Percentiles rank a stretch among this genome's conserved stretches.
These are phyloP conservation scores for Silene conica DNA, from an alignment of 148 eudicot genomes.

Conservation along the genomic window DNA sequence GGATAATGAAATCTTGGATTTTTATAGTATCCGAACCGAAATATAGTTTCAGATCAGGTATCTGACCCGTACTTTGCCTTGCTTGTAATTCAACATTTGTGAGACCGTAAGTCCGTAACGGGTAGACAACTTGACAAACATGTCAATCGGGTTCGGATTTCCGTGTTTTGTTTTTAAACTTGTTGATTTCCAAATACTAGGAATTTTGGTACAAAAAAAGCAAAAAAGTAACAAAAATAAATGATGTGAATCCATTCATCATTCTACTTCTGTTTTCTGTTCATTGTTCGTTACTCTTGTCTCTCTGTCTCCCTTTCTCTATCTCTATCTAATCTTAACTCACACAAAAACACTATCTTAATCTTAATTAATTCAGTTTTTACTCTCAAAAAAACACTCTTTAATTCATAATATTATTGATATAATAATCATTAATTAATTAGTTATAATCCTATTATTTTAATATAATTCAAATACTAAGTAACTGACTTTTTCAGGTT, in stretches of 20 bases:
- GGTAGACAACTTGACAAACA: too few relatives aligned
- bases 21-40: too few relatives aligned
- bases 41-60: too few relatives aligned
- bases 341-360: constrained; percentile 3
- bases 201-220: too few relatives aligned
- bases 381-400: constrained; percentile 15
- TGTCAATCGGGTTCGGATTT: too few relatives aligned
- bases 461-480: not conserved
- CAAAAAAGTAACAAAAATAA: too few relatives aligned
- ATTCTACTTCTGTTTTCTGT: constrained; percentile 1
- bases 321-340: not conserved
- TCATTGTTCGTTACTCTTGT: constrained; percentile 7
- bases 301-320: not conserved
- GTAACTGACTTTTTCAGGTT: constrained; percentile 9
- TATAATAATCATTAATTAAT: not conserved
- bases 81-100: too few relatives aligned
- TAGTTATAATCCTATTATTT: not conserved
- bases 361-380: not conserved
- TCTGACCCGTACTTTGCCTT: too few relatives aligned
- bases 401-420: not conserved
- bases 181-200: too few relatives aligned
- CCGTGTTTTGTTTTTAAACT: too few relatives aligned
- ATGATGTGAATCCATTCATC: not conserved
- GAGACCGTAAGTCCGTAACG: too few relatives aligned
- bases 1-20: too few relatives aligned